Evolutionary conservation across 441 rosid species (phyloP).

Genomic region (Populus trichocarpa): DNA sequence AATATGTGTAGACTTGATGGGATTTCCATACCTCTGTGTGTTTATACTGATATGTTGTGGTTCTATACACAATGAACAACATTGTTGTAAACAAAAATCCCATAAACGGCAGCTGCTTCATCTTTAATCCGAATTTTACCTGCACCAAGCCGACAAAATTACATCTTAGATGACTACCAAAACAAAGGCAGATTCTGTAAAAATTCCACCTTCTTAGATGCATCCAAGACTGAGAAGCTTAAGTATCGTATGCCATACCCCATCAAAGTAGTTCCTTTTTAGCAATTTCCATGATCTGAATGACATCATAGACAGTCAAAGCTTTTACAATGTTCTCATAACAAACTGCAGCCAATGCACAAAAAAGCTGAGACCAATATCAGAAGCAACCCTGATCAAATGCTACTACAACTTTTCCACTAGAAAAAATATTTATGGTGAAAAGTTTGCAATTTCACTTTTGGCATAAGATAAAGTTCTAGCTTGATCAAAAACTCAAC

Average conservation of each 20-base stretch:
- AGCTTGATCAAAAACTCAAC: neutral
- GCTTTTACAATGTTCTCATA: conserved; percentile 36
- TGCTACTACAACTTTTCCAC: neutral
- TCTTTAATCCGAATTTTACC: conserved; percentile 67
- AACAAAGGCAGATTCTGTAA: neutral
- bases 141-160: conserved; percentile 26
- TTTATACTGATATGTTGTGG: conserved; percentile 63
- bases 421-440: neutral
- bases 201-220: neutral
- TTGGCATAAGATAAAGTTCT: neutral
- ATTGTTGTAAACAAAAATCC: conserved; percentile 61
- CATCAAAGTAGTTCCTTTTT: conserved; percentile 47
- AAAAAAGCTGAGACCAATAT: neutral
- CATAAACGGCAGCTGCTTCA: conserved; percentile 69
- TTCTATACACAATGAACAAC: conserved; percentile 86
- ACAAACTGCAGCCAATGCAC: conserved; percentile 35
- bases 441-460: neutral
- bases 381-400: neutral
- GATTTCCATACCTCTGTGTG: conserved; percentile 57
- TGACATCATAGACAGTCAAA: conserved; percentile 60
- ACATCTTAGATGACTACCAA: conserved; percentile 1
- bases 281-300: conserved; percentile 56
- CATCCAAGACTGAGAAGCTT: neutral
- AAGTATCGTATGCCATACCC: conserved; percentile 38
- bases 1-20: neutral